Base-by-base conservation (phyloP, 164 flowering plant genomes). In the Vitis riparia region DNA sequence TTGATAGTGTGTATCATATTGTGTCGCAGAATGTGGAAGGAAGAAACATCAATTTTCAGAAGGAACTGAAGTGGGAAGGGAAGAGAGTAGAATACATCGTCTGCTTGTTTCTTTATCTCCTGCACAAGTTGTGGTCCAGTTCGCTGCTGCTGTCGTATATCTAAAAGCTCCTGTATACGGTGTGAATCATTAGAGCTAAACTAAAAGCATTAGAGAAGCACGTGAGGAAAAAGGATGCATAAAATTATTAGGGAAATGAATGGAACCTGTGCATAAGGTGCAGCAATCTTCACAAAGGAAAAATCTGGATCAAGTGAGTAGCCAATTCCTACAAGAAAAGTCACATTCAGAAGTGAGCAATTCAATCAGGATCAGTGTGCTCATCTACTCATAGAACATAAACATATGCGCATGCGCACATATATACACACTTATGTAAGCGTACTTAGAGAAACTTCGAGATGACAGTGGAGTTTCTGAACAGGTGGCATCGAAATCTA, bases 221-320 rank as follows among this genome's bases (percentile, higher is more conserved):
- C 5, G 7, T 37, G 7, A 37, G 12, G 23, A 9, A 32, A 37
- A 49, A 29, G 27, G 2, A 9, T 32, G 29, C 49, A 17, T 37
- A 13, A 1, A n/a, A 48, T 53, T 12, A 32, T 32, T 44, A 52
- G 56, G 63, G 7, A 63, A 63, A 59, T 13, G 27, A 23, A 61
- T 48, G 70, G 16, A 65, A 88, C 98, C 89, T 94, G 95, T 4
- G 99, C 99, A 86, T 89, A 95, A 63, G 99, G 99, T 30, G 99
- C 94, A 58, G 96, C 99, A 77, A 92, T 85, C 78, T 92, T 91
- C 32, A 75, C 88, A 75, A 95, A 94, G 55, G 97, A 94, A 78
- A 92, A 94, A 59, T 92, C 78, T 65, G 94, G 92, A 80, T 94
- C 88, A 61, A 94, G 87, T 1, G 65, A 80, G 74, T 89, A 83